Base-by-base conservation (phyloP, 2,329 filamentous ascomycete genomes). In the Colletotrichum sp. region DNA sequence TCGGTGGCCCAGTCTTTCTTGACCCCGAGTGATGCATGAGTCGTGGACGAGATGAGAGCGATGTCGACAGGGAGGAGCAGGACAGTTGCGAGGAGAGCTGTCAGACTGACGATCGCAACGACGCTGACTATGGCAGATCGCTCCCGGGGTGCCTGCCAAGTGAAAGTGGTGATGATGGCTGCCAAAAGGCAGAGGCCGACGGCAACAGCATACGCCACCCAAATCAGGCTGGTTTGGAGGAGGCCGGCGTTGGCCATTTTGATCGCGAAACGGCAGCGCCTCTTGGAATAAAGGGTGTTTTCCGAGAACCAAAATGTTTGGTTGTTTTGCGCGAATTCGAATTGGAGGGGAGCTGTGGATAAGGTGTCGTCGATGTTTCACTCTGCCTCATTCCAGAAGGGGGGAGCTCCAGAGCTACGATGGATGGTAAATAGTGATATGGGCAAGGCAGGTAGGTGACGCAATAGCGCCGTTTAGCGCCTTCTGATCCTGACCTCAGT, bases 1-100 rank as follows among this genome's bases (percentile, higher is more conserved):
- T 95, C 95, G 0, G 95, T 98, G 13, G 97, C 97, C 97, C 97
- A 99, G 80, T 96, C 93, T 85, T 98, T 98, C 87, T 98, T 98
- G 65, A 90, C 90, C 75, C 97, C 97, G 39, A 94, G 88, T 65
- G 92, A 91, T 8, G 93, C 91, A 71, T 93, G 93, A 16, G 93
- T 94, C 1, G 97, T 99, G 8, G 96, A 95, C 3, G 96, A 98
- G 64, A 98, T 94, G 80, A 99, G 91, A 13, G 97, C 97, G 79
- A 99, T 95, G 84, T 99, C 97, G 84, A 99, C 96, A 28, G 97
- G 97, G 32, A 98, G 92, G 26, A 99, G 91, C 39, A 99, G 91
- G 32, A 98, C 93, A 2, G 97, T 99, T 16, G 97, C 97, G 71
- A 99, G 92, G 34, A 99, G 91, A 10, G 95, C 91, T 12, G 96